These are phyloP conservation scores for Fraxinus sp. DNA, from an alignment of 305 asterid genomes.

Conservation along the genomic window DNA sequence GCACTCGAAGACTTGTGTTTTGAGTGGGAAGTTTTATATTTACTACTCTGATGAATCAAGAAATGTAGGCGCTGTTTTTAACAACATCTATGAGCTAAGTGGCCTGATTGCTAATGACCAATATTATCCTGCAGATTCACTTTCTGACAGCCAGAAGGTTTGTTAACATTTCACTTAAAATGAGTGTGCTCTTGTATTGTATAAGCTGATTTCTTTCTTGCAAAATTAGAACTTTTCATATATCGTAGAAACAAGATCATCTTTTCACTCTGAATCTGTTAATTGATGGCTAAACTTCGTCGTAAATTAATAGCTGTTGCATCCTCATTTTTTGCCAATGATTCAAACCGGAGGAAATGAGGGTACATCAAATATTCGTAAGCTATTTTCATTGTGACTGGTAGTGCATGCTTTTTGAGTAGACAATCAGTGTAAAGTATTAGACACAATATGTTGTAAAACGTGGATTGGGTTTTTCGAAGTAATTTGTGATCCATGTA, in stretches of 20 bases:
- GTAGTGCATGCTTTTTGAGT: not conserved
- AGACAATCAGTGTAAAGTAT: not conserved
- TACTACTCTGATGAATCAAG: constrained; percentile 48
- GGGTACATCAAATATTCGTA: not conserved
- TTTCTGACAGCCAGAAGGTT: constrained; percentile 66
- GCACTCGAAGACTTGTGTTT: constrained; percentile 56
- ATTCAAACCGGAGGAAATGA: not conserved
- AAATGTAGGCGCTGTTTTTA: constrained; percentile 44
- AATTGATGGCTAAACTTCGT: not conserved
- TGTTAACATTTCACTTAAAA: not conserved
- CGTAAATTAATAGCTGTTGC: not conserved
- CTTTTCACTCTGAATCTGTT: not conserved
- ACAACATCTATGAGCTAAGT: constrained; percentile 57
- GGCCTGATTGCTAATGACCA: constrained; percentile 57
- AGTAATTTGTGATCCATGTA: not conserved
- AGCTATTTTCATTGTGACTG: not conserved
- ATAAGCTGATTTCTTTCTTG: constrained; percentile 11
- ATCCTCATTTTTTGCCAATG: not conserved
- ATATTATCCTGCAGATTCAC: constrained; percentile 52
- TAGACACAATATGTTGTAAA: not conserved
- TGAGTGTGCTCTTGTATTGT: constrained; percentile 4
- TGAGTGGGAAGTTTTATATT: constrained; percentile 49
- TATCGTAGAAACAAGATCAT: not conserved
- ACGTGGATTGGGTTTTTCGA: not conserved
- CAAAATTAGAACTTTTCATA: not conserved